Evolutionary conservation across 2,329 filamentous ascomycete genomes (phyloP), one percentile per base, ranked within the genome.

Genomic region (Ceratocystiopsis sp.): DNA sequence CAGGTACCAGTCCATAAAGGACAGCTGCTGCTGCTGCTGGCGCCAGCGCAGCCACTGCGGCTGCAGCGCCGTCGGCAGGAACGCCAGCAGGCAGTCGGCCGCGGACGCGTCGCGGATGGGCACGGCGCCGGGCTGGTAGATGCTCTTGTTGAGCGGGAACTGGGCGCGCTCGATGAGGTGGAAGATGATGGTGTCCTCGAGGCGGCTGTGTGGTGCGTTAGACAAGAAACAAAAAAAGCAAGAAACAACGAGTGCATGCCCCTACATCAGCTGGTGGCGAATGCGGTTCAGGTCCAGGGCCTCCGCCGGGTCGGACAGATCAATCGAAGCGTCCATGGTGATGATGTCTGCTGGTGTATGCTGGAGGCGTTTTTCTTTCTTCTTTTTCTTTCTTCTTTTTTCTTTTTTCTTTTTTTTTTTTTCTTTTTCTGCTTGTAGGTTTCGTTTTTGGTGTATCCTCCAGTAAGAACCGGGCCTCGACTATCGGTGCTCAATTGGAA

Each of bases 141-240:
- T 87, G 54, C 78, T 84, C 57, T 73, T 68, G 65, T 95, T 96
- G 50, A 93, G 72, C 4, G 89, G 85, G 61, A 96, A 98, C 61
- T 98, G 91, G n/a, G 89, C 89, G 36, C 91, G 80, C 65, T 98
- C 91, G 56, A 96, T 96, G 35, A 98, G 70, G 62, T 94, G 83
- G 63, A 93, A 95, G 51, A 84, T 93, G 57, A 98, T 96, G 48
- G 89, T 96, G 58, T 98, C 91, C 66, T 98, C 91, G 16, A 96
- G 73, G 17, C 91, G 91, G 56, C 91, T 98, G 55, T 34, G 9
- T 3, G 4, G 6, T 11, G 15, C 4, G 33, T 34, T 14, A 33
- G 32, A 33, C 5, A 33, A 11, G 35, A 15, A 39, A 29, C 16
- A 38, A 37, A 38, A 16, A 39, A 39, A 12, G 11, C n/a, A 4